These are phyloP conservation scores for Thecaphora thlaspeos DNA, from an alignment of 1,284 basidiomycete genomes.

Conservation along the genomic window DNA sequence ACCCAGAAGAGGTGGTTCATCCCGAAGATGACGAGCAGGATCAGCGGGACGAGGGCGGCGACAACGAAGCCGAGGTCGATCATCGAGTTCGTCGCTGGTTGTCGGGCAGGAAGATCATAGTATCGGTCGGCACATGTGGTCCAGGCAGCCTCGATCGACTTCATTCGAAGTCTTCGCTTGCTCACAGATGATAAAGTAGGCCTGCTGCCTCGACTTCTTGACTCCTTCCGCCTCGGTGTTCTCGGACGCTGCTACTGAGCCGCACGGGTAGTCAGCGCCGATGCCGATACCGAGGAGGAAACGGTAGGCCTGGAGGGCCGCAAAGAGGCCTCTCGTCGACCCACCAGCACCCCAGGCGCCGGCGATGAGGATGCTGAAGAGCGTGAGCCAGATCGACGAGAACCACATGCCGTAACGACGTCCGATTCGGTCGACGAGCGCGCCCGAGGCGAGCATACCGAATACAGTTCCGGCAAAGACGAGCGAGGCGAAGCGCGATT, in stretches of 20 bases:
- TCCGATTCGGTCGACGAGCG: conserved; percentile 74
- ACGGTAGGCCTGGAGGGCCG: conserved; percentile 74
- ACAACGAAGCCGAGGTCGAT: conserved; percentile 86
- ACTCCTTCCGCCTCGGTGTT: conserved; percentile 75
- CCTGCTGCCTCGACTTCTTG: conserved; percentile 74
- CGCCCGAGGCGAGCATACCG: conserved; percentile 62
- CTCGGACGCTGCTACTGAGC: conserved; percentile 86
- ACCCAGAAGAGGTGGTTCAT: conserved; percentile 57
- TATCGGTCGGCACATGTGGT: no score
- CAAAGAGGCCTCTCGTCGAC: conserved; percentile 69
- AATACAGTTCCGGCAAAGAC: conserved; percentile 66
- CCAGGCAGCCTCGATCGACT: no score
- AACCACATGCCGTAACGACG: conserved; percentile 83
- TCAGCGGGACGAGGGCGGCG: conserved; percentile 77
- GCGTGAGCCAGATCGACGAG: conserved; percentile 38
- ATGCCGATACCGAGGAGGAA: conserved; percentile 60
- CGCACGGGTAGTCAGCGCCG: conserved; percentile 87
- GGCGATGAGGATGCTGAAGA: conserved; percentile 66
- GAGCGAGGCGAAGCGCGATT: conserved; percentile 43
- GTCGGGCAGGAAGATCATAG: no score
- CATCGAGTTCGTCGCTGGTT: conserved; percentile 63
- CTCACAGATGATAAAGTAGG: conserved; percentile 84
- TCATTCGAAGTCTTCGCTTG: no score
- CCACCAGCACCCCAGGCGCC: conserved; percentile 75
- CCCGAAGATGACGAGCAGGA: conserved; percentile 64